A percentile compares a stretch with the other conserved stretches of the same genome.
phyloP scores from a whole-genome alignment of 352 stramenopile genomes.

The Albugo candida region DNA sequence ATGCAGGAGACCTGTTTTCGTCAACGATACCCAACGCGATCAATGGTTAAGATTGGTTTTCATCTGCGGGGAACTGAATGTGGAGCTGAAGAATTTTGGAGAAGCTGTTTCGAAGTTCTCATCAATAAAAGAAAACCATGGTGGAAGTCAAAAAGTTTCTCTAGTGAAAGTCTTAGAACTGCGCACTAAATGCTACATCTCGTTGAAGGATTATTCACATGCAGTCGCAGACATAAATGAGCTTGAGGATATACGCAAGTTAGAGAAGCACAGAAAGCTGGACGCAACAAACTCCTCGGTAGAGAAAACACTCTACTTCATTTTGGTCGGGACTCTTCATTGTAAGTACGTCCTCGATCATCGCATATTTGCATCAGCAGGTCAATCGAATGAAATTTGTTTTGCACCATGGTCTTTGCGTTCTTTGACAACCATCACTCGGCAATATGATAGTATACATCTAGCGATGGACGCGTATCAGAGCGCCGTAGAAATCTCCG shows the following conservation, averaged over 20 bases:
- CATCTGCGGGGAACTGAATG: constrained; percentile 16
- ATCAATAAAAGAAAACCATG: constrained; percentile 18
- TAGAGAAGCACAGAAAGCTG: constrained; percentile 4
- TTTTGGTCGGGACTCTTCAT: constrained; percentile 36
- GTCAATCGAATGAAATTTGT: constrained; percentile 10
- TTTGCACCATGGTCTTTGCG: constrained; percentile 11
- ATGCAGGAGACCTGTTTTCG: constrained; percentile 7
- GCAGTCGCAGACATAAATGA: constrained; percentile 31
- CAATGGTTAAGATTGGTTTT: constrained; percentile 31
- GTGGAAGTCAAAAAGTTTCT: constrained; percentile 13
- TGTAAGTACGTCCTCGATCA: constrained; percentile 29
- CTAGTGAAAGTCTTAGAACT: constrained; percentile 14
- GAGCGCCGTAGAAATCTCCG: too few relatives aligned
- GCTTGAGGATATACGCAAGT: constrained; percentile 9
- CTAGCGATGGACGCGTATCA: too few relatives aligned
- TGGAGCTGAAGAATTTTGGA: constrained; percentile 21
- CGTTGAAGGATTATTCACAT: constrained; percentile 15
- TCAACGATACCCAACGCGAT: constrained; percentile 15
- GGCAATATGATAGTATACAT: too few relatives aligned
- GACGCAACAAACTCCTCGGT: neutral
- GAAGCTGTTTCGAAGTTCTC: constrained; percentile 21
- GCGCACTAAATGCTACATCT: constrained; percentile 17
- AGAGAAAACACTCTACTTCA: constrained; percentile 11
- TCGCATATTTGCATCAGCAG: constrained; percentile 12
- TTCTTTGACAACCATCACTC: constrained; percentile 6